Base-by-base conservation (phyloP, 2,329 filamentous ascomycete genomes). In the Apiospora malaysiana region DNA sequence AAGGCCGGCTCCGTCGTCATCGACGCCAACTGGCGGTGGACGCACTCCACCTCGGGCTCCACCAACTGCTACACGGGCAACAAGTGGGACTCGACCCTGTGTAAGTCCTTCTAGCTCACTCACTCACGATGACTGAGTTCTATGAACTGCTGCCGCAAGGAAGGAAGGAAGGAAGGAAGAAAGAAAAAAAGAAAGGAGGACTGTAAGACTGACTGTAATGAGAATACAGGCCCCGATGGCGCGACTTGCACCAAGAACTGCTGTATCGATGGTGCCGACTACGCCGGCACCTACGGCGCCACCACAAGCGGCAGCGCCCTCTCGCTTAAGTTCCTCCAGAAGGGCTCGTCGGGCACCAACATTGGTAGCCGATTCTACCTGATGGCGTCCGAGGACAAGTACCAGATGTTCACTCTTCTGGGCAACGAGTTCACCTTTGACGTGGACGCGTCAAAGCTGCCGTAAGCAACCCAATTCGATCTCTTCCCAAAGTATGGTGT, bases 351-450 rank as follows among this genome's bases (percentile, higher is more conserved):
- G 78, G 78, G 73, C 70, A 79, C 74, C 68, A 83, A 83, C 72
- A 74, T 83, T 66, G 81, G 81, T 18, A 79, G 86, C 47, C 85
- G 89, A 71, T 77, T 89, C 69, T 91, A 90, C 79, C 82, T 91
- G 70, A 84, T 91, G 81, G 83, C 84, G 73, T 81, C 84, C 70
- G 86, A 88, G 59, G 82, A 80, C 71, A 85, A 84, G 69, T 91
- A 91, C 78, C 80, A 90, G 79, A 83, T 85, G 74, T 87, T 91
- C 81, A 83, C 88, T 72, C 81, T 90, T 66, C 83, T 87, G 71
- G 87, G 87, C 79, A 83, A 88, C 76, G 89, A 91, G 77, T 87
- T 91, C 79, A 88, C 87, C 46, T 90, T 91, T 72, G 88, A 90
- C 70, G 89, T 91, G 23, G 89, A 91, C 76, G 85, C 89, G 63